A percentile compares a stretch with the other conserved stretches of the same genome.
These are phyloP conservation scores for Chlorella variabilis DNA, from an alignment of 163 green algal genomes.

Conservation along the genomic window DNA sequence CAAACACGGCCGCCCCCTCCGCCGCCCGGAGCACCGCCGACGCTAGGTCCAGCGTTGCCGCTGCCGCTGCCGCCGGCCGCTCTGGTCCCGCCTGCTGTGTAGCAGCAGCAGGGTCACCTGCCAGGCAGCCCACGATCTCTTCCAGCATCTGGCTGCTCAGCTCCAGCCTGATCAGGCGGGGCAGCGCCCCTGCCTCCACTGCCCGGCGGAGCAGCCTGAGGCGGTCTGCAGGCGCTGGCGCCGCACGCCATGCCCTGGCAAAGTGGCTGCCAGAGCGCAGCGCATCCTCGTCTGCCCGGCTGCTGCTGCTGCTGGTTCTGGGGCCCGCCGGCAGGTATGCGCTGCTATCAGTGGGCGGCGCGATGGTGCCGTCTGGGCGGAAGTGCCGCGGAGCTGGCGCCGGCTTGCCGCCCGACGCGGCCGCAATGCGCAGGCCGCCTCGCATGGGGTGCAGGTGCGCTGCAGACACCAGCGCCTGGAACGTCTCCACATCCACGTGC, in stretches of 20 bases:
- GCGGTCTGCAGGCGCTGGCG: background rate
- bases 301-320: constrained; percentile 9
- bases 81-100: background rate
- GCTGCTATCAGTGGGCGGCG: no score
- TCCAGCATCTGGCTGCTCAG: constrained; percentile 25
- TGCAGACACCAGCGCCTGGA: constrained; percentile 25
- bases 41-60: background rate
- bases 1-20: background rate
- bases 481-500: constrained; percentile 12
- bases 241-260: constrained; percentile 5
- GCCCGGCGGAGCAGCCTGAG: background rate
- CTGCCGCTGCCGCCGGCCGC: background rate
- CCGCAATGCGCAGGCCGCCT: background rate
- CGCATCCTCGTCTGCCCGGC: background rate
- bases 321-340: no score
- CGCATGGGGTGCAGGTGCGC: constrained; percentile 28
- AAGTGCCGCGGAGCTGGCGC: background rate
- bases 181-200: background rate
- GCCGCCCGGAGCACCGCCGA: constrained; percentile 4
- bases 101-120: background rate
- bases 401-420: background rate
- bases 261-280: constrained; percentile 8
- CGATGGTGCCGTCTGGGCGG: constrained; percentile 2
- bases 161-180: constrained; percentile 23
- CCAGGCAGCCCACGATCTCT: constrained; percentile 7